Evolutionary conservation across 139 green algal species (phyloP).

Genomic region (Desmodesmus armatus): DNA sequence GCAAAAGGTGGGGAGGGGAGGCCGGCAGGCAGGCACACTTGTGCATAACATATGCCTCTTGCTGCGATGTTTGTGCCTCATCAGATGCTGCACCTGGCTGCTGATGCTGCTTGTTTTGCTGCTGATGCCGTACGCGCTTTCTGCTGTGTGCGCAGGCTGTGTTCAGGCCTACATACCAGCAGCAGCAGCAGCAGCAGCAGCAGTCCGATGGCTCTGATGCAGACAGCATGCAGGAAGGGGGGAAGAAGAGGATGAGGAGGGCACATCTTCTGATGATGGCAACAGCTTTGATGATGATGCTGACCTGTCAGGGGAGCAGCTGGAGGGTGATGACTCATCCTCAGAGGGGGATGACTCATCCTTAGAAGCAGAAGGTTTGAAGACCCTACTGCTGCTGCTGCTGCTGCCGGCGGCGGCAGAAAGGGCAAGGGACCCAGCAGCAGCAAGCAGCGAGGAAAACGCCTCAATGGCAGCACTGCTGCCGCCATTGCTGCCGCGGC

Average conservation of each 20-base stretch:
- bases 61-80: no score
- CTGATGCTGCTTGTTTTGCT: neutral
- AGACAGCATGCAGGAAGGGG: neutral
- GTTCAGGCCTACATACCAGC: neutral
- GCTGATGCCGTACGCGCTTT: neutral
- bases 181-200: slow-evolving; percentile 18
- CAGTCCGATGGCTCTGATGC: neutral
- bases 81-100: neutral
- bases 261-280: neutral
- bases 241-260: neutral
- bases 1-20: no score
- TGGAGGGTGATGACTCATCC: neutral
- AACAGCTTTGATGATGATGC: neutral
- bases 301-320: neutral
- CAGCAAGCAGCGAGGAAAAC: slow-evolving; percentile 13
- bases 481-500: slow-evolving; percentile 32
- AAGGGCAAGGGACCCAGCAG: neutral
- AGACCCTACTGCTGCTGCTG: neutral
- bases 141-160: slow-evolving; percentile 8
- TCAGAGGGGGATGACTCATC: neutral
- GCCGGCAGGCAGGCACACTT: no score
- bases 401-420: slow-evolving; percentile 21
- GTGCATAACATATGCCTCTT: no score
- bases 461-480: neutral
- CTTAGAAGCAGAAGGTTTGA: no score